These are phyloP conservation scores for Eragrostis nindensis DNA, from an alignment of 176 grass and related monocot species.

Conservation along the genomic window DNA sequence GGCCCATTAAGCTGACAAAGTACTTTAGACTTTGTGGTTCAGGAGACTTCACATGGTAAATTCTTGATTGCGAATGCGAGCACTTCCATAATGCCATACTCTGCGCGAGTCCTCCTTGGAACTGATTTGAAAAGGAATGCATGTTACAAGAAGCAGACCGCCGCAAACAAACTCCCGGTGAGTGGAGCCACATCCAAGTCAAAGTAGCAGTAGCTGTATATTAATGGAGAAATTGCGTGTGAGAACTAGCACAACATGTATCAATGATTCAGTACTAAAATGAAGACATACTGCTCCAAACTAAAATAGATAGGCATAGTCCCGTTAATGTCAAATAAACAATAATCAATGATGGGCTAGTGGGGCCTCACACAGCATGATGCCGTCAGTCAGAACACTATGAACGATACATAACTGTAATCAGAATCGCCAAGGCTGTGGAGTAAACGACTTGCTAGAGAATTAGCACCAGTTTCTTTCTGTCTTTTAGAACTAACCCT, in stretches of 20 bases:
- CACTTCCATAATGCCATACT: slow-evolving; percentile 41
- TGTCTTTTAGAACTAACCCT: neutral
- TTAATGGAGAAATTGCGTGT: neutral
- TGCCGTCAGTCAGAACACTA: neutral
- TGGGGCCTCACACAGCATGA: neutral
- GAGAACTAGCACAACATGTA: neutral
- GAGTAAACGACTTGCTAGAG: neutral
- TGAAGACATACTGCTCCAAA: neutral
- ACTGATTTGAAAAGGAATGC: slow-evolving; percentile 41
- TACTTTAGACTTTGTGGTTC: slow-evolving; percentile 47
- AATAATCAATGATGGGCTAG: neutral
- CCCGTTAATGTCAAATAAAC: neutral
- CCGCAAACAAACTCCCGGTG: slow-evolving; percentile 35
- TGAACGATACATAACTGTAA: too few species aligned
- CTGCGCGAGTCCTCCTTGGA: slow-evolving; percentile 40
- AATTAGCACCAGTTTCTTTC: neutral
- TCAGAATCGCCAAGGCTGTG: neutral
- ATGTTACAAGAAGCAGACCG: slow-evolving; percentile 43
- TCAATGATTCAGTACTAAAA: neutral
- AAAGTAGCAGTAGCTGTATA: slow-evolving; percentile 12
- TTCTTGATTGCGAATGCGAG: slow-evolving; percentile 20
- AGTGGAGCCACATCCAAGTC: slow-evolving; percentile 53
- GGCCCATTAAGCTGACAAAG: slow-evolving; percentile 62
- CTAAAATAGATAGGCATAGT: neutral
- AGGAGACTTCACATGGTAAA: slow-evolving; percentile 33